These are phyloP conservation scores for Pyrenula massariospora DNA, from an alignment of 495 filamentous ascomycete species.

Conservation along the genomic window DNA sequence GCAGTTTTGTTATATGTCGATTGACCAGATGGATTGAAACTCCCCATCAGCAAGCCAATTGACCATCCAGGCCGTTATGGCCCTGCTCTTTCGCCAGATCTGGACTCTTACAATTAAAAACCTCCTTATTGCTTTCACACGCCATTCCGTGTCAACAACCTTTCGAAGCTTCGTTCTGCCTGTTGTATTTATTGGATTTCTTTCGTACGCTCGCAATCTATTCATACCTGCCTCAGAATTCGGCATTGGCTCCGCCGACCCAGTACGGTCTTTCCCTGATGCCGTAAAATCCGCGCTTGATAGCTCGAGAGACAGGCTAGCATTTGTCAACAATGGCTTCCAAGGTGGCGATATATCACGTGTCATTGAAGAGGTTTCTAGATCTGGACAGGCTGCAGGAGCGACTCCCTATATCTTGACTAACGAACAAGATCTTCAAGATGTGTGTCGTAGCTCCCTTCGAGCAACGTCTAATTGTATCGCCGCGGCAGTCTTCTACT, in stretches of 20 bases:
- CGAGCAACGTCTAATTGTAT: slow-evolving; percentile 63
- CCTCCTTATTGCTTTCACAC: slow-evolving; percentile 52
- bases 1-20: neutral
- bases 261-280: slow-evolving; percentile 47
- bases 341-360: slow-evolving; percentile 57
- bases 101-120: slow-evolving; percentile 68
- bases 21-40: neutral
- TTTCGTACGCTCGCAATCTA: slow-evolving; percentile 56
- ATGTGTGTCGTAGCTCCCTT: slow-evolving; percentile 52
- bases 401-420: slow-evolving; percentile 41
- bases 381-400: slow-evolving; percentile 36
- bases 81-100: slow-evolving; percentile 42
- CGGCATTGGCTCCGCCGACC: slow-evolving; percentile 47
- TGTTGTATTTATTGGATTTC: slow-evolving; percentile 54
- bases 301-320: slow-evolving; percentile 48
- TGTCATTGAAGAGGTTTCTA: slow-evolving; percentile 51
- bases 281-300: slow-evolving; percentile 36
- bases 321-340: slow-evolving; percentile 69
- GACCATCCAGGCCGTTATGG: neutral
- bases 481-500: slow-evolving; percentile 62
- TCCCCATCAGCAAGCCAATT: no score
- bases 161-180: slow-evolving; percentile 61
- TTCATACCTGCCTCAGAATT: slow-evolving; percentile 54
- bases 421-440: slow-evolving; percentile 40
- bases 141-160: slow-evolving; percentile 51